Evolutionary conservation across 805 yeast species (phyloP).

Genomic region (Clavispora santaluciae): DNA sequence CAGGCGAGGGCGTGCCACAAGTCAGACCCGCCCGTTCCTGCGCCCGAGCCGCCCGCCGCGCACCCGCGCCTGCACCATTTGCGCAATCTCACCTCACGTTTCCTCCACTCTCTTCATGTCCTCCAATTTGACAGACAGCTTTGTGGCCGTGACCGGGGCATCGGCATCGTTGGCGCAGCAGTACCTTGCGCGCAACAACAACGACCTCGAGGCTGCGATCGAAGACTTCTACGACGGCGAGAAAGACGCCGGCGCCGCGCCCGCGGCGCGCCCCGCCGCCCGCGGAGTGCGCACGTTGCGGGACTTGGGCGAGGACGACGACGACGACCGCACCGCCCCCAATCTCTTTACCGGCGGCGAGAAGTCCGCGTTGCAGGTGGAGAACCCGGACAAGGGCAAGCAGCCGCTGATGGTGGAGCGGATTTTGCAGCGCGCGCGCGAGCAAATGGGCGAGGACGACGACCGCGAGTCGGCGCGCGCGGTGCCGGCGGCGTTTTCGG

Average conservation of each 20-base stretch:
- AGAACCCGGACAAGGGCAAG: conserved; percentile 55
- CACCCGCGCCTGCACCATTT: not conserved
- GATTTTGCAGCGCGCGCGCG: conserved; percentile 59
- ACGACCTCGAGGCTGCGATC: conserved; percentile 36
- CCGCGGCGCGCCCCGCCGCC: not conserved
- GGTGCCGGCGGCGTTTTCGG: conserved; percentile 33
- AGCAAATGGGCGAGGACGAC: conserved; percentile 37
- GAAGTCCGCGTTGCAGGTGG: conserved; percentile 74
- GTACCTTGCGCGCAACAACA: conserved; percentile 31
- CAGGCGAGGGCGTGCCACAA: too few relatives aligned
- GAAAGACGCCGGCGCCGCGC: conserved; percentile 1
- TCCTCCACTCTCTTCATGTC: not conserved
- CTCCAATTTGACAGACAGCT: conserved; percentile 23
- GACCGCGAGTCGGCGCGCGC: conserved; percentile 30
- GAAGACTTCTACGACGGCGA: conserved; percentile 32
- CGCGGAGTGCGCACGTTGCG: conserved; percentile 33
- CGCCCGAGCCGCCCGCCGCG: too few relatives aligned
- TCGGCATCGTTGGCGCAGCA: conserved; percentile 35
- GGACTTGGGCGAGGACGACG: conserved; percentile 41
- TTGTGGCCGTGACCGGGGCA: conserved; percentile 32
- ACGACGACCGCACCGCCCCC: conserved; percentile 47
- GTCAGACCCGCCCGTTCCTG: too few relatives aligned
- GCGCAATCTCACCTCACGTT: not conserved
- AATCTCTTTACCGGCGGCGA: conserved; percentile 68
- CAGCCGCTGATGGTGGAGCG: conserved; percentile 53